A percentile compares a stretch with the other conserved stretches of the same genome.
Evolutionary conservation across 1,284 basidiomycete genomes (phyloP).

Genomic region (Papiliotrema laurentii): DNA sequence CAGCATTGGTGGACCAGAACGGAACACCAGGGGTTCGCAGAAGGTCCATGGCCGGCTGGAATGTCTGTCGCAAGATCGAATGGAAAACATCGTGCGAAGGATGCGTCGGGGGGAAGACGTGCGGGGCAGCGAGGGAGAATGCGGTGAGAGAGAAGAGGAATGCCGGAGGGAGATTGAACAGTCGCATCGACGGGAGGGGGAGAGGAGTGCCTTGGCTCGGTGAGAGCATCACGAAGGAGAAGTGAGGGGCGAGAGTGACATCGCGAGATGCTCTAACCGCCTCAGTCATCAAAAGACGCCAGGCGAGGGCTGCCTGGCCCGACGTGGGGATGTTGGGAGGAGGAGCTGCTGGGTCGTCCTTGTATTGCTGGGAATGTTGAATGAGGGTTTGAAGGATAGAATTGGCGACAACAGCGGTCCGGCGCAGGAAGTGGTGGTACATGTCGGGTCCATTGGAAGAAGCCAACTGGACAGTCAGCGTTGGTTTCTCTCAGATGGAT

Average conservation of each 20-base stretch:
- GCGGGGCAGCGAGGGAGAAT: conserved; percentile 42
- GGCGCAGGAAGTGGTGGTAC: conserved; percentile 90
- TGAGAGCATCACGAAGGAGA: conserved; percentile 44
- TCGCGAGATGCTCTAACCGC: conserved; percentile 44
- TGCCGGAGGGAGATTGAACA: conserved; percentile 40
- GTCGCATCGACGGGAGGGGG: conserved; percentile 40
- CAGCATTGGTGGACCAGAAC: conserved; percentile 35
- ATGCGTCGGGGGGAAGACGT: conserved; percentile 37
- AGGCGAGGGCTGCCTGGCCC: conserved; percentile 38
- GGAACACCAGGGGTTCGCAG: conserved; percentile 31
- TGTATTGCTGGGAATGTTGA: conserved; percentile 39
- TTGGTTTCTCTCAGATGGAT: not conserved
- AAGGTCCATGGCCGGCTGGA: conserved; percentile 37
- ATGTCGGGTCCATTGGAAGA: conserved; percentile 92
- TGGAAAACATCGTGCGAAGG: conserved; percentile 33
- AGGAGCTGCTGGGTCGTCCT: conserved; percentile 39
- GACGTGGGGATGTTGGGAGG: conserved; percentile 37
- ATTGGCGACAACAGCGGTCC: conserved; percentile 69
- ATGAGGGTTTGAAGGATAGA: conserved; percentile 43
- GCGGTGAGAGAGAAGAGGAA: conserved; percentile 41
- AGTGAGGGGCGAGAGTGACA: conserved; percentile 44
- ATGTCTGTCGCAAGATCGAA: conserved; percentile 34
- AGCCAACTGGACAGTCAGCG: conserved; percentile 61
- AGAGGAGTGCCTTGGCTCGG: conserved; percentile 37
- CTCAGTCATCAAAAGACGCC: conserved; percentile 45